phyloP scores from a whole-genome alignment of 73 alveolate species.

The Stentor coeruleus region DNA sequence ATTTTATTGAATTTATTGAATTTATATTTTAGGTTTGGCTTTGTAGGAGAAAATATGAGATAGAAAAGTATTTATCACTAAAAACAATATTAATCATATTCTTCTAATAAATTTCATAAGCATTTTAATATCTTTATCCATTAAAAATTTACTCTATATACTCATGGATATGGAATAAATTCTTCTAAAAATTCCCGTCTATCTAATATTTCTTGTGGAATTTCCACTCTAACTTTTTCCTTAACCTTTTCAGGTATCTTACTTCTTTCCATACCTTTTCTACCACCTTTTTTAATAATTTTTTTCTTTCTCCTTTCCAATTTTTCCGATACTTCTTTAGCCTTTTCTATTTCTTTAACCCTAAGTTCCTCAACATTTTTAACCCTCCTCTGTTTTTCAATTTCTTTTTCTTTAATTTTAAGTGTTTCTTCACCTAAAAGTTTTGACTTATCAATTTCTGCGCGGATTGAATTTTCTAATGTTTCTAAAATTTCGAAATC shows the following conservation, averaged over 20 bases:
- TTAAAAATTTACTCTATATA: no score
- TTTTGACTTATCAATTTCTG: background rate
- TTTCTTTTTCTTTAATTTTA: background rate
- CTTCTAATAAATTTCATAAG: no score
- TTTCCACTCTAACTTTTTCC: background rate
- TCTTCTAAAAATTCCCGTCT: background rate
- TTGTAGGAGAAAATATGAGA: no score
- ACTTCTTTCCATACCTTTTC: background rate
- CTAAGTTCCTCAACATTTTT: background rate
- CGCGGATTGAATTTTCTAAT: no score
- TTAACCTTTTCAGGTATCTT: slow-evolving; percentile 6
- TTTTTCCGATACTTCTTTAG: background rate
- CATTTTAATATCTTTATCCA: no score
- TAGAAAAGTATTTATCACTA: no score
- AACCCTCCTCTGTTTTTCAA: background rate
- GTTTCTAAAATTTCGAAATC: no score
- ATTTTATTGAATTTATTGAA: no score
- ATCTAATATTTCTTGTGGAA: background rate
- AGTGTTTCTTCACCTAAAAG: background rate
- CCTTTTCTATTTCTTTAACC: background rate
- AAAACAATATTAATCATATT: no score
- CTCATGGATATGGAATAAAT: no score
- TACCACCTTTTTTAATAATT: background rate
- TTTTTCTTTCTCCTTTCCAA: slow-evolving; percentile 4
- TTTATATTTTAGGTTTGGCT: no score